Base-by-base conservation (phyloP, 2,329 filamentous ascomycete species). In the Paraphaeosphaeria minitans region DNA sequence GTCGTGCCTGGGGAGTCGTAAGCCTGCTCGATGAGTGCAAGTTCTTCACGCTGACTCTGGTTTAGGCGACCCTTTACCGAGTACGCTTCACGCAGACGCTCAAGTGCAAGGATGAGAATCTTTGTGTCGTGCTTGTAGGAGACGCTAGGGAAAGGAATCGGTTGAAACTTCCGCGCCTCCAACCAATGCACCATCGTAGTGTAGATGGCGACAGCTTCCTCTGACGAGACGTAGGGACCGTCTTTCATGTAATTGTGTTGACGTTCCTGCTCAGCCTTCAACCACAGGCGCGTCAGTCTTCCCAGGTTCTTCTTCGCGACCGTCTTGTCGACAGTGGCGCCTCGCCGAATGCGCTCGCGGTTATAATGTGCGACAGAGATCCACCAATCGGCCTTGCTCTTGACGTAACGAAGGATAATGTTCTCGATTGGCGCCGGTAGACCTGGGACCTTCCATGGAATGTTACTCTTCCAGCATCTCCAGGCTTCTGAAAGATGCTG, bases 161-260 rank as follows among this genome's bases (percentile, higher is more conserved):
- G 96, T 41, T 96, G 96, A 76, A 97, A 99, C 78, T 99, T 99
- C 67, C 96, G 87, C 16, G 95, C 97, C 79, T 99, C 95, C 2
- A 99, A 84, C 95, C 95, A 99, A 77, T 99, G 96, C 8, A 99
- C 95, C 60, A 95, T 97, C 0, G 95, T 98, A 0, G 95, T 99
- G 80, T 98, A 99, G 65, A 99, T 99, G 9, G 95, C 96, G 55
- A 99, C 96, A 63, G 93, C 95, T 78, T 99, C 95, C 77, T 99
- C 96, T 0, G 95, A 97, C 1, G 95, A 98, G 37, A 99, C 94
- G 64, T 99, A 99, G 1, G 95, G 95, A 3, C 95, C 95, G 70
- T 99, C 96, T 81, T 99, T 99, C 88, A 98, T 93, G 79, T 99
- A 97, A 75, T 99, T 99, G 82, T 99, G 95, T 76, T 99, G 95